A percentile compares a stretch with the other conserved stretches of the same genome.
Evolutionary conservation across 73 alveolate genomes (phyloP).

Genomic region (Paraurostyla sp.): DNA sequence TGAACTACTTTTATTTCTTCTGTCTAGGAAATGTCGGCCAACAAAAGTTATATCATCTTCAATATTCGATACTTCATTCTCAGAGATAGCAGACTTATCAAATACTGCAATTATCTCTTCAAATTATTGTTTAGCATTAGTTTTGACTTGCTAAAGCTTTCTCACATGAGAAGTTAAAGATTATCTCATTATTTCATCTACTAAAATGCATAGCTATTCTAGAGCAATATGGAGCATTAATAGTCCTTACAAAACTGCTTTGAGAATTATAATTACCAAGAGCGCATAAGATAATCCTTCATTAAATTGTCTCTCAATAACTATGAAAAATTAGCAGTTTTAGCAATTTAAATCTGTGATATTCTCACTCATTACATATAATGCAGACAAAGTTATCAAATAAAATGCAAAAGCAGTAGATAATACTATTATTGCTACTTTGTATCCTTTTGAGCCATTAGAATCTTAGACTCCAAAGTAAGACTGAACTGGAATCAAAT

Average conservation of each 20-base stretch:
- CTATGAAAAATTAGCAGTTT: not conserved
- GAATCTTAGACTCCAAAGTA: not conserved
- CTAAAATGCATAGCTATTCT: too few relatives aligned
- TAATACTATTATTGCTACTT: not conserved
- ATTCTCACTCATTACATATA: not conserved
- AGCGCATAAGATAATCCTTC: not conserved
- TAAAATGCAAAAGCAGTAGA: not conserved
- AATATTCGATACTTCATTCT: too few relatives aligned
- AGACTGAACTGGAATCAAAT: not conserved
- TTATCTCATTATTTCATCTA: too few relatives aligned
- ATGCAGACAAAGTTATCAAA: not conserved
- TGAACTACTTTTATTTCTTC: too few relatives aligned
- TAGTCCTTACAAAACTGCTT: not conserved
- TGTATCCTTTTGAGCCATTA: not conserved
- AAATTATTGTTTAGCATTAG: too few relatives aligned
- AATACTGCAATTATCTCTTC: too few relatives aligned
- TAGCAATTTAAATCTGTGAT: not conserved
- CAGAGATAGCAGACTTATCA: too few relatives aligned
- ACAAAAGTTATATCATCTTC: too few relatives aligned
- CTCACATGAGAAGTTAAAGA: too few relatives aligned
- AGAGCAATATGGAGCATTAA: not conserved
- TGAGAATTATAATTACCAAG: not conserved
- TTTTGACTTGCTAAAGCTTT: too few relatives aligned
- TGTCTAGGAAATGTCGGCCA: too few relatives aligned
- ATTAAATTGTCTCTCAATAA: not conserved